Evolutionary conservation across 306 rosid species (phyloP).

Genomic region (Castanospermum australe): DNA sequence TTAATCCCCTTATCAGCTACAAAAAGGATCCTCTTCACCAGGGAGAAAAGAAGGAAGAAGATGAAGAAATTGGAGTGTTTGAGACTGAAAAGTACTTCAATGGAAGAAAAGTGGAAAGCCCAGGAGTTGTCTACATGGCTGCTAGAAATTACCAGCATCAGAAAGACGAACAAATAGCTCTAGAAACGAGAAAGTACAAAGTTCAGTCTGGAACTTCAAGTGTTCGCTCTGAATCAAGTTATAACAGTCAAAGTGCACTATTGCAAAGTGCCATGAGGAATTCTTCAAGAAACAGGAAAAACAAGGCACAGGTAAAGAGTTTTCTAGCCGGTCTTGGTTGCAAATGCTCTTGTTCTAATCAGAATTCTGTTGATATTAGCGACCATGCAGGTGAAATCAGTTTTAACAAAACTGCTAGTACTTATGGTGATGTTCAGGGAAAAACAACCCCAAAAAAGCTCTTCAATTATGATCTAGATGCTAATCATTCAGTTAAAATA

Average conservation of each 20-base stretch:
- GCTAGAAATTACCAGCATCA: constrained; percentile 18
- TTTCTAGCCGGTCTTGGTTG: constrained; percentile 61
- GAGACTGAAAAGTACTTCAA: constrained; percentile 92
- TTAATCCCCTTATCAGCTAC: neutral
- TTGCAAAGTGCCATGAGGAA: constrained; percentile 22
- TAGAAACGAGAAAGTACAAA: constrained; percentile 14
- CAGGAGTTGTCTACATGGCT: constrained; percentile 32
- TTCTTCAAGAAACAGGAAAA: neutral
- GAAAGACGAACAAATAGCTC: neutral
- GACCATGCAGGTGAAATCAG: constrained; percentile 54
- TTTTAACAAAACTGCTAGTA: constrained; percentile 36
- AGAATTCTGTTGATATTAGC: constrained; percentile 55
- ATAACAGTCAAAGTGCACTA: constrained; percentile 57
- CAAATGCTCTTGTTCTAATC: constrained; percentile 64
- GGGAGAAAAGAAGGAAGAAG: constrained; percentile 46
- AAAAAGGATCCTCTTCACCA: constrained; percentile 3
- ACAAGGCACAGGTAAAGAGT: constrained; percentile 31
- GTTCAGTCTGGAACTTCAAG: constrained; percentile 48
- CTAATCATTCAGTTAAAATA: constrained; percentile 27
- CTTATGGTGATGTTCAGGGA: constrained; percentile 23
- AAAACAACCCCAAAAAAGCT: constrained; percentile 28
- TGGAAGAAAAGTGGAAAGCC: constrained; percentile 45
- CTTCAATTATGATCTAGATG: constrained; percentile 23
- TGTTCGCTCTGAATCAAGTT: constrained; percentile 55
- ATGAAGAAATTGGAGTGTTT: constrained; percentile 83